Base-by-base conservation (phyloP, 106 monocot genomes). In the Platanthera zijinensis region DNA sequence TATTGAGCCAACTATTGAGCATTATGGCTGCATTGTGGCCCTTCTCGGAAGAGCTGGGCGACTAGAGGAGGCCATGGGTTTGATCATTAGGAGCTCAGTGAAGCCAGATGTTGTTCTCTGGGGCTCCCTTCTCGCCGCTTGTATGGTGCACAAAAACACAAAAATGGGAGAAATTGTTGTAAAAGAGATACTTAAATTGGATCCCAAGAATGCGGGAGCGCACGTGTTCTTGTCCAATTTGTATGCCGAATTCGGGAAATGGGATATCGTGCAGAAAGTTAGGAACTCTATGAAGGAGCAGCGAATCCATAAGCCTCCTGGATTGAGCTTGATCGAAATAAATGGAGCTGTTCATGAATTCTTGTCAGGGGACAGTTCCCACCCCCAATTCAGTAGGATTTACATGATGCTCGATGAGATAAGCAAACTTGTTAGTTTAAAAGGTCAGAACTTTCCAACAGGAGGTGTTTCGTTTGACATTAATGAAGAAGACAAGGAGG, bases 1-100 rank as follows among this genome's bases (percentile, higher is more conserved):
- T 50, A 81, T 86, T 10, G 70, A 77, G 66, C 79, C 87, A 8
- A 93, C 84, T 77, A 80, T 79, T n/a, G 73, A 90, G 77, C 88
- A 90, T 52, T 93, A 93, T 84, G 86, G 90, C 56, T 93, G 93
- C 77, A 88, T 93, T 84, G 86, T 90, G 52, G 90, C 88, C 73
- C 56, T 85, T 57, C 80, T 93, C 57, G 93, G 88, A 49, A 69
- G 90, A 49, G 78, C 83, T 57, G 88, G 93, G 21, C 63, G 67
- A 10, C 52, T 90, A 10, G 48, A 77, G 75, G 88, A 93, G 78
- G 88, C 90, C 15, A 74, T 79, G 79, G 74, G 83, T 22, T 78
- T 93, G 61, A 84, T 93, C 7, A 48, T 64, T 17, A 52, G 14
- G 25, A 85, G 90, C 83, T 86, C 86, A 39, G 84, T 88, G 47